Evolutionary conservation across 1,284 basidiomycete species (phyloP).

Genomic region (Apiotrichum sp.): DNA sequence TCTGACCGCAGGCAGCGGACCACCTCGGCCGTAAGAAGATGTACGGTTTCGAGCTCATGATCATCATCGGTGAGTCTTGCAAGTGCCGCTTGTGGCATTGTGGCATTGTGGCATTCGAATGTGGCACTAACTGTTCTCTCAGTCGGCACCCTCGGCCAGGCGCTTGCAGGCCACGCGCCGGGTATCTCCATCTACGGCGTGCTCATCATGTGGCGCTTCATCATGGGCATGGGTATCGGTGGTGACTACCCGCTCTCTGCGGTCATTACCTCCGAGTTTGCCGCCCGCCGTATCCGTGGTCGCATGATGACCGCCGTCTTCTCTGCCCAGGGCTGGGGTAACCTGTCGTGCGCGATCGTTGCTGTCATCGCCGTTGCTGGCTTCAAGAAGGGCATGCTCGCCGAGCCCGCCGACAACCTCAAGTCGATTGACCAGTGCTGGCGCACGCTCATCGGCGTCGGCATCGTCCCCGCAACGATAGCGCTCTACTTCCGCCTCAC

Average conservation of each 20-base stretch:
- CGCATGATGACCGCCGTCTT: slow-evolving; percentile 53
- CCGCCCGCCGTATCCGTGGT: slow-evolving; percentile 59
- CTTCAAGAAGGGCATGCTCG: slow-evolving; percentile 60
- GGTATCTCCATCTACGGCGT: slow-evolving; percentile 65
- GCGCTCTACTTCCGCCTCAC: slow-evolving; percentile 53
- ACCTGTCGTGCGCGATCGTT: slow-evolving; percentile 61
- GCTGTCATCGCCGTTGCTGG: slow-evolving; percentile 61
- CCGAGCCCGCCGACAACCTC: slow-evolving; percentile 46
- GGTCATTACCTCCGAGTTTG: slow-evolving; percentile 60
- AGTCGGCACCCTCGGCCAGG: slow-evolving; percentile 49
- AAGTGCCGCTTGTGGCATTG: too few relatives aligned
- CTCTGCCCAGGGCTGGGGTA: slow-evolving; percentile 53
- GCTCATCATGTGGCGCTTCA: slow-evolving; percentile 60
- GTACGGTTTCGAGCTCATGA: slow-evolving; percentile 49
- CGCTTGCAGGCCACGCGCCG: slow-evolving; percentile 53
- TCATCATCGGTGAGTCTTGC: slow-evolving; percentile 10
- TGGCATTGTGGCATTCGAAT: background rate
- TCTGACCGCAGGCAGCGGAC: slow-evolving; percentile 39
- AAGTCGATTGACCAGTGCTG: slow-evolving; percentile 50
- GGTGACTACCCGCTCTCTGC: slow-evolving; percentile 58
- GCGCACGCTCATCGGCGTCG: slow-evolving; percentile 51
- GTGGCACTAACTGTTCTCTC: background rate
- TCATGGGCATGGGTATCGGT: slow-evolving; percentile 59
- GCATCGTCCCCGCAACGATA: slow-evolving; percentile 46
- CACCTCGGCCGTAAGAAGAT: slow-evolving; percentile 49